Percentiles rank a stretch among this genome's conserved stretches.
Conservation (phyloP, 495 filamentous ascomycete species). For the Hypoxylon subgilvum region DNA sequence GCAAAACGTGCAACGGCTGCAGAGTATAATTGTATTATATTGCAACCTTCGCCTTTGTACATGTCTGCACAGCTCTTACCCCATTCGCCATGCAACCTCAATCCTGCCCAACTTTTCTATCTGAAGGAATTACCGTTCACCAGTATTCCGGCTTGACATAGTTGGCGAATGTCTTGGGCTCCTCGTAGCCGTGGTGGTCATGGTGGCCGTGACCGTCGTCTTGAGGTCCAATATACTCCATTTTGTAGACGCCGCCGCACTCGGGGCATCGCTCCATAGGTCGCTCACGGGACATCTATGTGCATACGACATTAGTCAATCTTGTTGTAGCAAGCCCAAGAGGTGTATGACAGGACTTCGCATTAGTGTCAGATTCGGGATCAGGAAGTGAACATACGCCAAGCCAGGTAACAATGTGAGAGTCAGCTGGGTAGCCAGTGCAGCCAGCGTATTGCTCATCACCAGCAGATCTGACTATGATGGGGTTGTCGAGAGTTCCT, state of each 20-base stretch:
- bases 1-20: conserved; percentile 20
- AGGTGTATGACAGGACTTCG: background rate
- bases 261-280: conserved; percentile 92
- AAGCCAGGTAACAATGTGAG: conserved; percentile 88
- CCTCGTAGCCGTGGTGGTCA: conserved; percentile 66
- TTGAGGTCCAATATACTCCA: conserved; percentile 89
- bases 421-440: conserved; percentile 92
- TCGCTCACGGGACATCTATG: conserved; percentile 82
- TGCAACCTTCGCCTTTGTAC: too few relatives aligned
- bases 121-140: conserved; percentile 50
- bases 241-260: conserved; percentile 94
- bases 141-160: conserved; percentile 91
- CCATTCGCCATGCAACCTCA: conserved; percentile 17
- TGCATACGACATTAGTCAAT: conserved; percentile 16
- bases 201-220: conserved; percentile 67
- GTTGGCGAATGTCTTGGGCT: conserved; percentile 92
- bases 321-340: background rate
- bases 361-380: background rate
- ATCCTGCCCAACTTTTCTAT: conserved; percentile 4
- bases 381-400: conserved; percentile 62
- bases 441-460: conserved; percentile 97
- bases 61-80: conserved; percentile 36
- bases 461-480: conserved; percentile 85
- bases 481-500: conserved; percentile 91
- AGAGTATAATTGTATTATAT: conserved; percentile 27